A percentile compares a stretch with the other conserved stretches of the same genome.
Conservation (phyloP, 179 eudicot genomes). For the Nepenthes alata region DNA sequence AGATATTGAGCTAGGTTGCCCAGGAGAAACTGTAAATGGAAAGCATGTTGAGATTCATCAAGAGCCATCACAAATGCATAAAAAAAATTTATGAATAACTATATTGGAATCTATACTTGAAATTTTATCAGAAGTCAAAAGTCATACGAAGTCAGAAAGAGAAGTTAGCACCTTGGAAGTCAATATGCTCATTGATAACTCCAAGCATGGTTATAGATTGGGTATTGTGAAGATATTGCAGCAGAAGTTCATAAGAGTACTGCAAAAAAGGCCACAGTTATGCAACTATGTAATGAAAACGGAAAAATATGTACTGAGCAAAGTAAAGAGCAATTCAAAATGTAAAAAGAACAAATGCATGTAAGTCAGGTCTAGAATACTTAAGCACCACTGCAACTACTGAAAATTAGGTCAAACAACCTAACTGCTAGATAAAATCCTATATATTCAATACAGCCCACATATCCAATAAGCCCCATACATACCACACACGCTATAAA, state of each 20-base stretch:
- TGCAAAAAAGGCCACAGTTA: slow-evolving; percentile 15
- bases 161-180: slow-evolving; percentile 56
- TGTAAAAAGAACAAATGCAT: too few relatives aligned
- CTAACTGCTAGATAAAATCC: too few relatives aligned
- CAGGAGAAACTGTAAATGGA: slow-evolving; percentile 58
- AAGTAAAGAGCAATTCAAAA: too few relatives aligned
- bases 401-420: too few relatives aligned
- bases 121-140: background rate
- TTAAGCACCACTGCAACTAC: too few relatives aligned
- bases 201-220: slow-evolving; percentile 91
- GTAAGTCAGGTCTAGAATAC: too few relatives aligned
- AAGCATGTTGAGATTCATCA: slow-evolving; percentile 5
- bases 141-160: background rate
- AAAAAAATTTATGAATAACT: background rate
- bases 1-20: slow-evolving; percentile 70
- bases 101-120: background rate
- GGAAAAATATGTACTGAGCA: too few relatives aligned
- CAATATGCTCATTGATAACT: slow-evolving; percentile 81
- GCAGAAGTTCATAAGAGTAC: slow-evolving; percentile 85
- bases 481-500: too few relatives aligned
- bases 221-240: slow-evolving; percentile 77
- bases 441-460: too few relatives aligned
- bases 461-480: too few relatives aligned
- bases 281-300: background rate
- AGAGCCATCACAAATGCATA: slow-evolving; percentile 1